A percentile compares a stretch with the other conserved stretches of the same genome.
phyloP scores from a whole-genome alignment of 202 grass and related monocot species.

The Dendrocalamus latiflorus region DNA sequence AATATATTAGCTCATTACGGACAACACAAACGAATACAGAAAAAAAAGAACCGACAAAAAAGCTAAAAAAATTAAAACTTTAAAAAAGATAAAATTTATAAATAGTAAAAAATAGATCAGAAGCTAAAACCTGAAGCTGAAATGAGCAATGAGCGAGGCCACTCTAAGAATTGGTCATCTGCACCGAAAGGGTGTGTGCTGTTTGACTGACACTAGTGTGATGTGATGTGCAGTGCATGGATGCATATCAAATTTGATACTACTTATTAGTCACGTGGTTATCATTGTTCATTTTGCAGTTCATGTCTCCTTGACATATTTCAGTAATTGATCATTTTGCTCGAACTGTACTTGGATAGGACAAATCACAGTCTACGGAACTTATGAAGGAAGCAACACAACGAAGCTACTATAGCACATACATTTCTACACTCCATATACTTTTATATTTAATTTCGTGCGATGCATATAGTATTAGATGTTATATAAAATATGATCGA shows the following conservation, averaged over 20 bases:
- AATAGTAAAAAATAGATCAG: too few relatives aligned
- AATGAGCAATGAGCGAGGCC: too few relatives aligned
- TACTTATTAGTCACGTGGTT: not conserved
- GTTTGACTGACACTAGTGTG: not conserved
- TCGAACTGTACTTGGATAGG: conserved; percentile 5
- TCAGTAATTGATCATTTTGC: not conserved
- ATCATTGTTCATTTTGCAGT: not conserved
- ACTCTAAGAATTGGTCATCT: too few relatives aligned
- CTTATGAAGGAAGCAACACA: conserved; percentile 5
- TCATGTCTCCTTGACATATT: not conserved
- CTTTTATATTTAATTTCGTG: not conserved
- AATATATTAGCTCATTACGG: too few relatives aligned
- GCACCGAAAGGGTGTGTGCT: not conserved
- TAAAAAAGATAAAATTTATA: too few relatives aligned
- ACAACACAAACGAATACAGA: too few relatives aligned
- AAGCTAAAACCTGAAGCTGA: too few relatives aligned
- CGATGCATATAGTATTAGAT: not conserved
- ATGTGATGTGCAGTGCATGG: not conserved
- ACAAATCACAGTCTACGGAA: conserved; percentile 18
- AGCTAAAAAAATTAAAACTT: too few relatives aligned
- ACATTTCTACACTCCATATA: conserved; percentile 2
- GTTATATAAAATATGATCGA: not conserved
- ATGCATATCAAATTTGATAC: not conserved
- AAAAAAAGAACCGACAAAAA: too few relatives aligned
- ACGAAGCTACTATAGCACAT: not conserved